A percentile compares a stretch with the other conserved stretches of the same genome.
phyloP scores from a whole-genome alignment of 371 early-diverging fungal genomes.

The Mortierella polycephala region DNA sequence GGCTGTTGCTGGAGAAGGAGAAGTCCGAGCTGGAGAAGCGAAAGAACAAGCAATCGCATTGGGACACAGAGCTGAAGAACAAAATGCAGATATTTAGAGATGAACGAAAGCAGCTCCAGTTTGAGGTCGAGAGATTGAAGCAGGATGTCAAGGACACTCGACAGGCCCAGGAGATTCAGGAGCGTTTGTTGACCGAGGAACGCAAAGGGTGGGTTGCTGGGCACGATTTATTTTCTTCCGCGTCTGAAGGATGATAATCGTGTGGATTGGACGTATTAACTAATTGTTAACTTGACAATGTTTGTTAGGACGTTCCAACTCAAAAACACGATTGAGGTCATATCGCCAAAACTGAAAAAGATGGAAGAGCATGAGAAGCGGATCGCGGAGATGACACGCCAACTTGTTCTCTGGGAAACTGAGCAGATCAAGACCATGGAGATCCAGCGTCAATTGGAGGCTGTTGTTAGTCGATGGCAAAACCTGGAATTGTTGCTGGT shows the following conservation, averaged over 20 bases:
- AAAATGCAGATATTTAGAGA: conserved; percentile 68
- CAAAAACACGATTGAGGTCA: conserved; percentile 61
- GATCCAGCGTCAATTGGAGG: conserved; percentile 44
- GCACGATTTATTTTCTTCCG: neutral
- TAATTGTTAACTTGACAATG: no score
- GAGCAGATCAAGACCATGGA: conserved; percentile 47
- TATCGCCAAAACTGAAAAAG: conserved; percentile 61
- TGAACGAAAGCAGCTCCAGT: conserved; percentile 66
- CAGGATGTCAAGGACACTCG: conserved; percentile 62
- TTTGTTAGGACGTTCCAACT: conserved; percentile 61
- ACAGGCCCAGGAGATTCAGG: conserved; percentile 41
- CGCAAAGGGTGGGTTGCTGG: conserved; percentile 36
- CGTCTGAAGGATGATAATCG: neutral
- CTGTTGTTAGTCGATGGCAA: conserved; percentile 41
- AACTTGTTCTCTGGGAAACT: conserved; percentile 65
- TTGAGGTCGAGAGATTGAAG: conserved; percentile 58
- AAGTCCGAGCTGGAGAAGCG: conserved; percentile 64
- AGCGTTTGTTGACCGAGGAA: conserved; percentile 44
- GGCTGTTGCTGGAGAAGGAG: conserved; percentile 61
- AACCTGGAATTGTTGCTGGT: conserved; percentile 43
- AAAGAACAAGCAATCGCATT: conserved; percentile 70
- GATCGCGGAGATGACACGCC: conserved; percentile 67
- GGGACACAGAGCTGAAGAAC: conserved; percentile 71
- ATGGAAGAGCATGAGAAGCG: conserved; percentile 66
- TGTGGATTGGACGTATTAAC: neutral